Evolutionary conservation across 2,329 filamentous ascomycete species (phyloP), one percentile per base, ranked within the genome.

Genomic region (Talaromyces sp.): DNA sequence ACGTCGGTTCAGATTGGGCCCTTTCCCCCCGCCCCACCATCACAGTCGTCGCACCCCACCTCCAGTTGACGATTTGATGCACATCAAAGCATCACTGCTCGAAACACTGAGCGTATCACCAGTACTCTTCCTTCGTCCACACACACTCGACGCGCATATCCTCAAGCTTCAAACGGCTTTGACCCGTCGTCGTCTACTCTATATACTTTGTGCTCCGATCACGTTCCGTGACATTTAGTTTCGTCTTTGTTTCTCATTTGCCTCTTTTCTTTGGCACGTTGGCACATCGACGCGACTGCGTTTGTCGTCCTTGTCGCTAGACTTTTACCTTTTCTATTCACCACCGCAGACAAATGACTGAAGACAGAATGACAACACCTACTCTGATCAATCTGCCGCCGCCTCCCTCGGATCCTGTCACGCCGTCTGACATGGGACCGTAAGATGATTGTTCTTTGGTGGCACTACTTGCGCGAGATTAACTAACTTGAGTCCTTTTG

Each of bases 361-460:
- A 61, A 9, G 54, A 61, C 55, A 61, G 65, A 59, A 75, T 75
- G 74, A 69, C 75, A 61, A 75, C 83, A 66, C 89, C 88, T 27
- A 93, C 89, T 63, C 78, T 94, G 65, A 93, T 94, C 81, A 92
- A 93, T 74, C 84, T 96, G 63, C 92, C 92, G 52, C 90, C 91
- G 64, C 89, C 91, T 61, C 87, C 89, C 23, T 93, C 91, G 40
- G 90, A 91, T 65, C 89, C 91, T 60, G 89, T 91, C 66, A 96
- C 92, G 27, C 93, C 92, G 34, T 93, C 89, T 59, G 93, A 97
- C 70, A 89, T 91, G 78, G 80, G 80, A 63, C 93, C 93, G 91
- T 96, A 84, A 80, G 90, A 82, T 50, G 55, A 60, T 62, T 57
- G 55, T 36, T 31, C 27, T 61, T 63, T 63, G 64, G 69, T 67